Evolutionary conservation across 140 eudicot species (phyloP).

Genomic region (Oenanthe javanica): DNA sequence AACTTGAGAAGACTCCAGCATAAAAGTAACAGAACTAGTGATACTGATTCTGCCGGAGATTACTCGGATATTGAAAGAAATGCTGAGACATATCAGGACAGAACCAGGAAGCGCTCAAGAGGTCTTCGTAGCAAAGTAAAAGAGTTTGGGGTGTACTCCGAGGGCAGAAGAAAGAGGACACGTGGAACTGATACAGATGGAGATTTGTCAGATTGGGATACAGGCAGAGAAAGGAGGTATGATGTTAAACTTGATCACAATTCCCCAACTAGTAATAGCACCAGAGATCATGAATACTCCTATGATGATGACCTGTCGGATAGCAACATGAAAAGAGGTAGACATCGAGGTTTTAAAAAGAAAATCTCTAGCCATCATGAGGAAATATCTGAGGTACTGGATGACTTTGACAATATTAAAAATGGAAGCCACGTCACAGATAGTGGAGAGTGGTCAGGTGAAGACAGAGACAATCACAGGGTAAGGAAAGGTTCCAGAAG

Average conservation of each 20-base stretch:
- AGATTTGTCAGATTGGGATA: constrained; percentile 12
- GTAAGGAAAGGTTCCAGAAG: neutral
- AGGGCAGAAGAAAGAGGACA: neutral
- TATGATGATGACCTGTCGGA: constrained; percentile 27
- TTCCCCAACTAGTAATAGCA: constrained; percentile 6
- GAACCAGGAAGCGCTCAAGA: constrained; percentile 21
- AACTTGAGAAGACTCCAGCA: constrained; percentile 19
- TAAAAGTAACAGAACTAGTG: constrained; percentile 8
- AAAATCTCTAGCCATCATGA: constrained; percentile 24
- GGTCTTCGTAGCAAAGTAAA: neutral
- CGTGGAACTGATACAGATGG: constrained; percentile 16
- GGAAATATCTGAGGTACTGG: neutral
- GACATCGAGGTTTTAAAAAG: constrained; percentile 10
- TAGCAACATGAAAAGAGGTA: constrained; percentile 14
- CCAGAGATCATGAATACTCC: constrained; percentile 18
- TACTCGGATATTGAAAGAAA: constrained; percentile 13
- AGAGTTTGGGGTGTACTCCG: neutral
- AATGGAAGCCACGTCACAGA: neutral
- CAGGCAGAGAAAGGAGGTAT: neutral
- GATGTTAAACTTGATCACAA: neutral
- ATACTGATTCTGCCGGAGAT: constrained; percentile 37
- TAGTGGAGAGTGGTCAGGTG: neutral
- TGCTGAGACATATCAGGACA: constrained; percentile 11
- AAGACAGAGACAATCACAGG: neutral
- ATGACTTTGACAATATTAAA: neutral